These are phyloP conservation scores for Knufia fluminis DNA, from an alignment of 2,329 filamentous ascomycete species.

Conservation along the genomic window DNA sequence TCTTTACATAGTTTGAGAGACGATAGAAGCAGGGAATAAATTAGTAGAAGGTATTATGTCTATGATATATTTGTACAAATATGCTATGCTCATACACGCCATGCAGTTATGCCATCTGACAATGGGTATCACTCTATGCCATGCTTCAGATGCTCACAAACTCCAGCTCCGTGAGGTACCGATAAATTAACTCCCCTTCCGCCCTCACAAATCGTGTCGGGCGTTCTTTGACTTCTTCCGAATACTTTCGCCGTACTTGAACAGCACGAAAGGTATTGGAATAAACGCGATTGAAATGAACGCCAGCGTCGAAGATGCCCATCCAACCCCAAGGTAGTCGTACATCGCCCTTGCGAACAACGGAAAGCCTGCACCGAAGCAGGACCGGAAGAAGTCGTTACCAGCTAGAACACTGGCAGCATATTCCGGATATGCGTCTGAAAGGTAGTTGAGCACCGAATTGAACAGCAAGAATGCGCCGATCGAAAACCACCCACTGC, in stretches of 20 bases:
- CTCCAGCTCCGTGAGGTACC: no score
- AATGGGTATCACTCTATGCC: no score
- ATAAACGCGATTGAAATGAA: conserved; percentile 29
- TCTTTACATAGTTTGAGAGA: no score
- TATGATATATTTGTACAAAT: no score
- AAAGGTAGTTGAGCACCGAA: conserved; percentile 24
- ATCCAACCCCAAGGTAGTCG: conserved; percentile 29
- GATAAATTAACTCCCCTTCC: no score
- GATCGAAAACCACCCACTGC: conserved; percentile 32
- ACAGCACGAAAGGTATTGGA: conserved; percentile 21
- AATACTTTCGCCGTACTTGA: conserved; percentile 1
- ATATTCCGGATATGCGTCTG: conserved; percentile 26
- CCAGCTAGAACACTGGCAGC: conserved; percentile 35
- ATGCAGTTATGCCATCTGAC: no score
- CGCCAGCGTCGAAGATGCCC: conserved; percentile 30
- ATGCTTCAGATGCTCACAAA: no score
- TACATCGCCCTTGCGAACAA: conserved; percentile 31
- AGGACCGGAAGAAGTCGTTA: conserved; percentile 32
- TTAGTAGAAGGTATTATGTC: no score
- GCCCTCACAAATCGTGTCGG: not conserved
- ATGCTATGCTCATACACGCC: no score
- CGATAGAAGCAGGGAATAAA: no score
- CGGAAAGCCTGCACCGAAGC: conserved; percentile 31
- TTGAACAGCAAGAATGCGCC: conserved; percentile 25
- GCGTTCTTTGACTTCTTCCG: conserved; percentile 9